Percentiles rank a stretch among this genome's conserved stretches.
Evolutionary conservation across 148 eudicot species (phyloP).

Genomic region (Diospyros lotus): DNA sequence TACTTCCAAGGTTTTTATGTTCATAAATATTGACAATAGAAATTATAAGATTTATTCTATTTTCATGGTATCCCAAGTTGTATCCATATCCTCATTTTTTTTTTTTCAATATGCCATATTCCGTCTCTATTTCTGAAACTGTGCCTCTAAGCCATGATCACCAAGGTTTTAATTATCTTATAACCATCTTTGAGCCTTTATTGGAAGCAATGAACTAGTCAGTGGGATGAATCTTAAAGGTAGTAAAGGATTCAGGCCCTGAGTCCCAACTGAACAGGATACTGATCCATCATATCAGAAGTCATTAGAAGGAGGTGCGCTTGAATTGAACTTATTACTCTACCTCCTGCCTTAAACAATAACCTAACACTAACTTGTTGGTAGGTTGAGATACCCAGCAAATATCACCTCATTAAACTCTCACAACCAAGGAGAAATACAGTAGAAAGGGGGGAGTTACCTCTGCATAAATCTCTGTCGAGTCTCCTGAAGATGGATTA

Average conservation of each 20-base stretch:
- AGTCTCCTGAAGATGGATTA: slow-evolving; percentile 93
- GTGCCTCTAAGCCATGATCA: background rate
- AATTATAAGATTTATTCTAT: too few relatives aligned
- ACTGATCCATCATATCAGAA: too few relatives aligned
- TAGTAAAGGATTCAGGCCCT: background rate
- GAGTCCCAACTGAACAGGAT: too few relatives aligned
- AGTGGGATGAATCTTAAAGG: background rate
- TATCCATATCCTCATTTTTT: too few relatives aligned
- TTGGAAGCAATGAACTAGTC: background rate
- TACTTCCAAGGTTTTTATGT: too few relatives aligned
- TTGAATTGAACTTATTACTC: too few relatives aligned
- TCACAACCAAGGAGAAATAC: background rate
- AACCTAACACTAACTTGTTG: background rate
- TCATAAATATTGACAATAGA: too few relatives aligned
- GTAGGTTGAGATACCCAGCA: background rate
- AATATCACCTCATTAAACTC: background rate
- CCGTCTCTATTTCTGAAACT: too few relatives aligned
- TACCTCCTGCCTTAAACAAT: background rate
- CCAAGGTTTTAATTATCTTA: background rate
- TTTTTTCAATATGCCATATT: too few relatives aligned
- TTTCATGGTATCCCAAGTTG: too few relatives aligned
- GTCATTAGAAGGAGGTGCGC: too few relatives aligned
- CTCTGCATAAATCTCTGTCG: slow-evolving; percentile 96
- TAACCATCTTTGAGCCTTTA: background rate
- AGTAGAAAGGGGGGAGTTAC: slow-evolving; percentile 22